These are phyloP conservation scores for Phoenix dactylifera DNA, from an alignment of 176 grass and related monocot species.

Conservation along the genomic window DNA sequence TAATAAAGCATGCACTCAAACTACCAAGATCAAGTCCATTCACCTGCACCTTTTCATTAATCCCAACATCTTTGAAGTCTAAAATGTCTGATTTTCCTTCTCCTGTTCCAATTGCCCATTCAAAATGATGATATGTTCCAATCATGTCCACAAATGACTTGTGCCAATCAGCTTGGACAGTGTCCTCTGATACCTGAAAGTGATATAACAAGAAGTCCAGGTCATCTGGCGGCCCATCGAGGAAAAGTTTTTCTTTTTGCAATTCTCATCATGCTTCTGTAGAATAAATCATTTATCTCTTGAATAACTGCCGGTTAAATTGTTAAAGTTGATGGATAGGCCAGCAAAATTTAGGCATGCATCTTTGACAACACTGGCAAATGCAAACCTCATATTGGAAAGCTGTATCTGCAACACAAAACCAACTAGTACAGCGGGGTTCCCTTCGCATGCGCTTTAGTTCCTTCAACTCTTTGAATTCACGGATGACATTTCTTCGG, in stretches of 20 bases:
- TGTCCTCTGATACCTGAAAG: constrained; percentile 76
- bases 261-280: too few species aligned
- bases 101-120: constrained; percentile 77
- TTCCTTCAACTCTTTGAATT: constrained; percentile 97
- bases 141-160: constrained; percentile 45
- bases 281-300: too few species aligned
- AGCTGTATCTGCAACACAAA: constrained; percentile 76
- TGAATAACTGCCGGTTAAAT: too few species aligned
- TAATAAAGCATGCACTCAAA: constrained; percentile 53
- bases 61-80: constrained; percentile 70
- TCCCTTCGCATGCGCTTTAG: constrained; percentile 71
- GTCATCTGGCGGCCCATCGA: not conserved
- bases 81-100: constrained; percentile 82
- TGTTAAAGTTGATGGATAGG: too few species aligned
- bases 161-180: constrained; percentile 56
- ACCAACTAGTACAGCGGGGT: constrained; percentile 69
- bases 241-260: too few species aligned
- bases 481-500: constrained; percentile 79
- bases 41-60: constrained; percentile 48
- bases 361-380: not conserved
- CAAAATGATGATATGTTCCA: constrained; percentile 81
- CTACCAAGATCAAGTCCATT: constrained; percentile 61
- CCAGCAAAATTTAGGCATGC: too few species aligned
- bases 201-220: constrained; percentile 21
- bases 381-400: constrained; percentile 78